phyloP scores from a whole-genome alignment of 1,139 yeast genomes.

The Nematodospora anomalae region DNA sequence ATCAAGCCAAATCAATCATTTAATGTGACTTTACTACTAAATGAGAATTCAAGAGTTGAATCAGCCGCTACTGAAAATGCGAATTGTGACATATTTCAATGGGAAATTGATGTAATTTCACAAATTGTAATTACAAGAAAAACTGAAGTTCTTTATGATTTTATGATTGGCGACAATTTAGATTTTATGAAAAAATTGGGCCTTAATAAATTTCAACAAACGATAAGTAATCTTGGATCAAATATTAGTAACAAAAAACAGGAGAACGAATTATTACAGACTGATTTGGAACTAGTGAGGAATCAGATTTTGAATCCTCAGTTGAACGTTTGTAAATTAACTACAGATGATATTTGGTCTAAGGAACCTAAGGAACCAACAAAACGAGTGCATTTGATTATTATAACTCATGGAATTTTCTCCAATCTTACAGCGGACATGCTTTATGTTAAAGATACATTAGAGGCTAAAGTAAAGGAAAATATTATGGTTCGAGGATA shows the following conservation, averaged over 20 bases:
- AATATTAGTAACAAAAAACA: conserved; percentile 3
- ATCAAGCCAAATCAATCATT: conserved; percentile 67
- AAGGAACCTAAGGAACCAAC: conserved; percentile 38
- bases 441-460: conserved; percentile 78
- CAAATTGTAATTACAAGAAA: conserved; percentile 76
- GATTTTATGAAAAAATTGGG: conserved; percentile 32
- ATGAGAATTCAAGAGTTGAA: conserved; percentile 40
- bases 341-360: conserved; percentile 73
- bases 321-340: conserved; percentile 46
- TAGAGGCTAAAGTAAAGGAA: conserved; percentile 61
- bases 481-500: conserved; percentile 78
- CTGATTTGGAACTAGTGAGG: conserved; percentile 2
- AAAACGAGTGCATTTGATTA: conserved; percentile 66
- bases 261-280: background rate
- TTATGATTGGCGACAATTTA: conserved; percentile 53
- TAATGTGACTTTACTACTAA: conserved; percentile 46
- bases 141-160: conserved; percentile 66
- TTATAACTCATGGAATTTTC: conserved; percentile 88
- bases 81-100: conserved; percentile 41
- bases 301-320: conserved; percentile 21
- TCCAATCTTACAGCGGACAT: conserved; percentile 88
- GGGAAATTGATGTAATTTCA: conserved; percentile 82
- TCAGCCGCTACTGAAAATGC: conserved; percentile 17
- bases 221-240: conserved; percentile 19
- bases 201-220: conserved; percentile 19